Evolutionary conservation across 805 yeast genomes (phyloP).

Genomic region (Candida morakotiae): DNA sequence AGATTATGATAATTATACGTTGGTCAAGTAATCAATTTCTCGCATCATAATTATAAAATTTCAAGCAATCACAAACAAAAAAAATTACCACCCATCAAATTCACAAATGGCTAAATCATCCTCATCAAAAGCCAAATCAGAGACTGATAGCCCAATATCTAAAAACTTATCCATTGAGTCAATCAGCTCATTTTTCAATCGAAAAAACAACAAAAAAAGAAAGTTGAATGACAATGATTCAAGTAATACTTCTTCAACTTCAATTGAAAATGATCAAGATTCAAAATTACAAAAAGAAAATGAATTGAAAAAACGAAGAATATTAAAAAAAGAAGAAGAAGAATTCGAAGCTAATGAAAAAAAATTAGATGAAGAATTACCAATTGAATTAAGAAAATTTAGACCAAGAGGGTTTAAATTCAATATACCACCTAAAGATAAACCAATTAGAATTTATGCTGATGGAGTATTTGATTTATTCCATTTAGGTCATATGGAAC

Average conservation of each 20-base stretch:
- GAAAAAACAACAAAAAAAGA: constrained; percentile 18
- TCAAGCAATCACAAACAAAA: neutral
- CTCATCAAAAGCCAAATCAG: too few relatives aligned
- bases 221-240: constrained; percentile 11
- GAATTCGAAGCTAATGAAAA: constrained; percentile 47
- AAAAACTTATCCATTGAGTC: constrained; percentile 39
- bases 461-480: constrained; percentile 97
- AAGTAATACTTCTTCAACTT: constrained; percentile 10
- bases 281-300: neutral
- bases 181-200: constrained; percentile 29
- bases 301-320: constrained; percentile 13
- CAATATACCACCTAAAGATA: constrained; percentile 77
- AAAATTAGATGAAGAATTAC: constrained; percentile 59
- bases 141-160: constrained; percentile 14
- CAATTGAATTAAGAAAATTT: constrained; percentile 66
- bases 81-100: too few relatives aligned
- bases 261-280: constrained; percentile 13
- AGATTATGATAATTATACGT: too few relatives aligned
- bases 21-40: too few relatives aligned
- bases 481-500: constrained; percentile 97
- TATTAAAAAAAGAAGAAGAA: constrained; percentile 23
- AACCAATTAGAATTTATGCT: constrained; percentile 92
- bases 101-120: too few relatives aligned
- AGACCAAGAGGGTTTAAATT: constrained; percentile 77
- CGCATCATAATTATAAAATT: too few relatives aligned